Evolutionary conservation across 768 basidiomycete genomes (phyloP).

Genomic region (Melanogaster broomeanus): DNA sequence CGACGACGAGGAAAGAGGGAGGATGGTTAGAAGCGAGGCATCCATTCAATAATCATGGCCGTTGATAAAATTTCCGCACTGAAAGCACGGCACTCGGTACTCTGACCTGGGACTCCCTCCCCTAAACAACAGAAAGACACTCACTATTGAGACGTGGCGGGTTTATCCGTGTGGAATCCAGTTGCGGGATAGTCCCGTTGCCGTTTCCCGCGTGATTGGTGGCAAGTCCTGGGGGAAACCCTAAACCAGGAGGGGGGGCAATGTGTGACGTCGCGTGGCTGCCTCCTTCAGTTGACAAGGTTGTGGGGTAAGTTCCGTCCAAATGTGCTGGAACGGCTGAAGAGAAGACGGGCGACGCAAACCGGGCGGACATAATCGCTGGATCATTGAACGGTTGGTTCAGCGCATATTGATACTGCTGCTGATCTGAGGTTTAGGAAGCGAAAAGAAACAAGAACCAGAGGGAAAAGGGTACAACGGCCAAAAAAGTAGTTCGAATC

Average conservation of each 20-base stretch:
- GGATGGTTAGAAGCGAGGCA: conserved; percentile 28
- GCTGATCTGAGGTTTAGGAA: conserved; percentile 36
- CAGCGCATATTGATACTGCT: conserved; percentile 36
- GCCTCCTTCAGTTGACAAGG: conserved; percentile 13
- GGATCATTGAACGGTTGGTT: conserved; percentile 67
- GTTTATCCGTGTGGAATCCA: conserved; percentile 29
- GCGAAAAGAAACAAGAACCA: conserved; percentile 14
- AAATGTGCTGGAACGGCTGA: conserved; percentile 8
- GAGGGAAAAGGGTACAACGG: conserved; percentile 6
- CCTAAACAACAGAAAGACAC: conserved; percentile 59
- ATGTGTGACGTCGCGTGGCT: conserved; percentile 21
- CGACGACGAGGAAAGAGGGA: conserved; percentile 22
- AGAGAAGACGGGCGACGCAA: conserved; percentile 45
- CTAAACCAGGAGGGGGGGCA: conserved; percentile 67
- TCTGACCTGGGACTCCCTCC: conserved; percentile 78
- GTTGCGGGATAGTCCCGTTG: conserved; percentile 18
- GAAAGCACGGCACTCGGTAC: conserved; percentile 90
- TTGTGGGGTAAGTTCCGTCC: conserved; percentile 10
- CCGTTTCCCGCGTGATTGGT: conserved; percentile 21
- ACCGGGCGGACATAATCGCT: conserved; percentile 77
- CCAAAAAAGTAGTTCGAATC: conserved; percentile 24
- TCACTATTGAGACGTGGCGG: conserved; percentile 55
- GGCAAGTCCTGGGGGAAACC: conserved; percentile 39
- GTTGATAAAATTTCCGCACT: conserved; percentile 83
- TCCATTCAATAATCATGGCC: conserved; percentile 53